Conservation (phyloP, 257 asterid genomes). For the Solanum etuberosum region DNA sequence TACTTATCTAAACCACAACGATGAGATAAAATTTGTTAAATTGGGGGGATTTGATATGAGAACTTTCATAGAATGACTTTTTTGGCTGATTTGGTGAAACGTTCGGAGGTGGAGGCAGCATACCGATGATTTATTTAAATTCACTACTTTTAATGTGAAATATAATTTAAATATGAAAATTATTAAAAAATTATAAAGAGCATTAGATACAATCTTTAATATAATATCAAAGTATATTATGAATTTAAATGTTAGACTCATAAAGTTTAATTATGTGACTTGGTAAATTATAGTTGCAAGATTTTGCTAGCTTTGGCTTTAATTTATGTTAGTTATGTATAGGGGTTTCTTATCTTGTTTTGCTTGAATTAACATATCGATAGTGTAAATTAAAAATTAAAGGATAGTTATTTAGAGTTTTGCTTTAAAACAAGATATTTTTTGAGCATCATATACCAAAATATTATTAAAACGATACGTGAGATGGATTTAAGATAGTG, state of each 20-base stretch:
- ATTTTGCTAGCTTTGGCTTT: background rate
- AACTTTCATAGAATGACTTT: background rate
- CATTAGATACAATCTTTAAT: background rate
- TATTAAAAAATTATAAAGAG: background rate
- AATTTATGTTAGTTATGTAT: background rate
- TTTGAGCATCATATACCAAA: background rate
- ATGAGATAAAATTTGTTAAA: constrained; percentile 18
- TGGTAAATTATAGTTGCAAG: background rate
- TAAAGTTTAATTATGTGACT: background rate
- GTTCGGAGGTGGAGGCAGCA: background rate
- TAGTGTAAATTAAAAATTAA: no score
- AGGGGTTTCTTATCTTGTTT: background rate
- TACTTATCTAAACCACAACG: background rate
- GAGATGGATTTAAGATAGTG: background rate
- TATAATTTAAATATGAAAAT: background rate
- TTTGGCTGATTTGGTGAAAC: constrained; percentile 17
- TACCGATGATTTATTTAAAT: background rate
- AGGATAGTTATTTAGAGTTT: background rate
- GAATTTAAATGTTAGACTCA: background rate
- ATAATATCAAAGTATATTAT: background rate
- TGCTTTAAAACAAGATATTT: no score
- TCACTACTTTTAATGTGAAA: background rate
- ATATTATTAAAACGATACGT: no score
- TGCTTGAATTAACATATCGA: background rate
- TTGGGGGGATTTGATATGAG: constrained; percentile 26